Percentiles rank a stretch among this genome's conserved stretches.
Evolutionary conservation across 257 asterid species (phyloP).

Genomic region (Jacaranda copaia): DNA sequence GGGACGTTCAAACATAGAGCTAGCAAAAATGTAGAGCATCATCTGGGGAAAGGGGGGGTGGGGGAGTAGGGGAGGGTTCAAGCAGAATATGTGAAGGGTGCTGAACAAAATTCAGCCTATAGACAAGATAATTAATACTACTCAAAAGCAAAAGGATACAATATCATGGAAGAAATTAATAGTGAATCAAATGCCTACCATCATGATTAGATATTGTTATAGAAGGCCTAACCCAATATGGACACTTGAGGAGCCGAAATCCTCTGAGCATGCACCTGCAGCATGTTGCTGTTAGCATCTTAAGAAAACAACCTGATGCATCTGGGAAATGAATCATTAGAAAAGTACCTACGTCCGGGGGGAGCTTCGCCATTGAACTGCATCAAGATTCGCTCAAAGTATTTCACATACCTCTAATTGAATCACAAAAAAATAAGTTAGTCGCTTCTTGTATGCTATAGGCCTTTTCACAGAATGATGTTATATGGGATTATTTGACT

Average conservation of each 20-base stretch:
- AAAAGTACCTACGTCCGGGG: conserved; percentile 96
- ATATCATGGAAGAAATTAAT: conserved; percentile 30
- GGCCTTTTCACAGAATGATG: conserved; percentile 22
- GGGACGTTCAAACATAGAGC: conserved; percentile 2
- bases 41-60: not conserved
- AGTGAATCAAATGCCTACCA: conserved; percentile 55
- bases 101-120: conserved; percentile 5
- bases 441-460: conserved; percentile 31
- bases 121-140: conserved; percentile 2
- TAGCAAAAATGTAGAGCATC: conserved; percentile 23
- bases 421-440: conserved; percentile 35
- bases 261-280: conserved; percentile 99
- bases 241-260: conserved; percentile 87
- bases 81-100: not conserved
- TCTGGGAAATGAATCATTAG: conserved; percentile 46
- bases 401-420: conserved; percentile 89
- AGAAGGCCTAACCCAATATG: conserved; percentile 97
- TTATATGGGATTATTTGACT: conserved; percentile 48
- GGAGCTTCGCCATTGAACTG: conserved; percentile 86
- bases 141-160: conserved; percentile 16
- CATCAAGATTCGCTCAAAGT: conserved; percentile 71
- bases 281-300: conserved; percentile 39
- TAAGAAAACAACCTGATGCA: conserved; percentile 37
- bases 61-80: not conserved
- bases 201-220: conserved; percentile 86